Base-by-base conservation (phyloP, 306 rosid species). In the Nissolia schottii region DNA sequence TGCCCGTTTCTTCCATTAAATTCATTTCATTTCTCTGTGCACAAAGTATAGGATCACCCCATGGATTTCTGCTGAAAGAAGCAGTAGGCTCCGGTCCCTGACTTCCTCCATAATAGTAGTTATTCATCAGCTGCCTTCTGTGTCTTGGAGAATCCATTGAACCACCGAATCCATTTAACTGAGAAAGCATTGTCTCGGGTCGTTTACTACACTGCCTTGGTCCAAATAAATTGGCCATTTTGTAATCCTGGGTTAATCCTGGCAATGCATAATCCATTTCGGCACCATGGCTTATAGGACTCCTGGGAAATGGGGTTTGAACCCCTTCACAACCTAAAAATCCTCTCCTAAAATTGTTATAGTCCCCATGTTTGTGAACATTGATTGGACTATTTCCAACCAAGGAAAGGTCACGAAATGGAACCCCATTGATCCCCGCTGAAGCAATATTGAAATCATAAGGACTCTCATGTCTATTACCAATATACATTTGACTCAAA, bases 401-500 rank as follows among this genome's bases (percentile, higher is more conserved):
- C 34, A 46, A 51, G 69, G 15, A 9, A 34, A 41, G 48, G 28
- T 18, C 67, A 16, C 24, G 62, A 59, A 53, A 46, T 3, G 66
- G 72, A 67, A 18, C 9, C 63, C 53, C 67, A 72, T 57, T 70
- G 59, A 62, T 65, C 58, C 23, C 70, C 22, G 64, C 10, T 16
- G 74, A 23, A 38, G 49, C 51, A 41, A 58, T 70, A 14, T 68
- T 70, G 58, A 43, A 73, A 69, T 40, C 20, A 55, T 64, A 56
- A 55, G 77, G 72, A 67, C 73, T 60, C n/a, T 71, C 66, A 22
- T 67, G 67, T 34, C 67, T 80, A 64, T 67, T 71, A 51, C 61
- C 53, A 69, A 83, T 59, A 46, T 18, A 37, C 86, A 87, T 81
- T 66, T 76, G 79, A 15, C 78, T 62, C 35, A 85, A 61, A 78